Conservation (phyloP, 2,329 filamentous ascomycete genomes). For the Chrysoporthe puriensis region DNA sequence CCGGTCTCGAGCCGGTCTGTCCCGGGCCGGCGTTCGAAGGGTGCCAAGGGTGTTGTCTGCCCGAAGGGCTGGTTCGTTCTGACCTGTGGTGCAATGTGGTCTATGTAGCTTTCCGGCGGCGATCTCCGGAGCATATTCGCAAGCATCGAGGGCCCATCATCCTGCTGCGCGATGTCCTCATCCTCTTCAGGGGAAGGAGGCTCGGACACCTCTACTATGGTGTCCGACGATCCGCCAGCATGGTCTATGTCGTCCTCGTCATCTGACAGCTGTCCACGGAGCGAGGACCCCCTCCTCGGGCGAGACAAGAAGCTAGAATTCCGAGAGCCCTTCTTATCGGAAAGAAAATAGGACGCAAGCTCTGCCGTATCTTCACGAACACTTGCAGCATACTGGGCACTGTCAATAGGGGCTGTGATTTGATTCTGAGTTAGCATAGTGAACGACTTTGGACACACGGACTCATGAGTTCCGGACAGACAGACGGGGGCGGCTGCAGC, state of each 20-base stretch:
- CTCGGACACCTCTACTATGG: constrained; percentile 66
- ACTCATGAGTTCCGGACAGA: not conserved
- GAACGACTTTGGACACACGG: not conserved
- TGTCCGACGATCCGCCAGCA: constrained; percentile 45
- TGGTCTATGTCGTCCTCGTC: constrained; percentile 34
- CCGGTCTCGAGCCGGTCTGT: constrained; percentile 27
- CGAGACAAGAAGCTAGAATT: constrained; percentile 51
- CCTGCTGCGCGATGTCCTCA: constrained; percentile 33
- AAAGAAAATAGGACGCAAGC: constrained; percentile 79
- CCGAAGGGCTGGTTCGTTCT: not conserved
- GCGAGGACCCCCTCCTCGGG: constrained; percentile 32
- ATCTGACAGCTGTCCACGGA: constrained; percentile 31
- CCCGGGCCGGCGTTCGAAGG: constrained; percentile 26
- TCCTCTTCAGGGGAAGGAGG: constrained; percentile 52
- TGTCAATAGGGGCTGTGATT: constrained; percentile 60
- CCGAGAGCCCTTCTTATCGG: constrained; percentile 56
- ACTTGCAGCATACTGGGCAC: constrained; percentile 73
- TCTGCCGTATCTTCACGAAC: constrained; percentile 88
- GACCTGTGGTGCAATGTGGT: constrained; percentile 10
- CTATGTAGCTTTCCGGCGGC: constrained; percentile 44
- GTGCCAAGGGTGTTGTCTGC: constrained; percentile 27
- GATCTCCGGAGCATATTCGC: constrained; percentile 55
- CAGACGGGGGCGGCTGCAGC: no score
- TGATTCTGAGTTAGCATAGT: constrained; percentile 26
- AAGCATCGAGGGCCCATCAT: constrained; percentile 49